A percentile compares a stretch with the other conserved stretches of the same genome.
Evolutionary conservation across 1,284 basidiomycete species (phyloP).

Genomic region (Fomitopsis schrenkii): DNA sequence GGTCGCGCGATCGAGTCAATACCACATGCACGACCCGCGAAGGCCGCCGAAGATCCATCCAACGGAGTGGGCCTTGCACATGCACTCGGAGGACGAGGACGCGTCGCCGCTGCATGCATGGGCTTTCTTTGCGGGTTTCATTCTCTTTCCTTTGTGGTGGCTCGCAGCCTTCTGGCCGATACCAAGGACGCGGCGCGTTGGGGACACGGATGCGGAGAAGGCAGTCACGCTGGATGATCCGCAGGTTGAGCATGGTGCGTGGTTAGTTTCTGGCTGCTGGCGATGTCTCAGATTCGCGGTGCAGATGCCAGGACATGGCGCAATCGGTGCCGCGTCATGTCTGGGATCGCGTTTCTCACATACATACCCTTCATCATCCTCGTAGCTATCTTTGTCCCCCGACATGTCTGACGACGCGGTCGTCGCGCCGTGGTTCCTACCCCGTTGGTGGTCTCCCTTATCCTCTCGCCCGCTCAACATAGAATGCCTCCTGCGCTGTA

Average conservation of each 20-base stretch:
- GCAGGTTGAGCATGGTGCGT: conserved; percentile 68
- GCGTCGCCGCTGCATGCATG: conserved; percentile 69
- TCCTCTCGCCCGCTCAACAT: neutral
- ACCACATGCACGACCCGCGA: conserved; percentile 76
- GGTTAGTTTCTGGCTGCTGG: conserved; percentile 3
- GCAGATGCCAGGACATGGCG: conserved; percentile 71
- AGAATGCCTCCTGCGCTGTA: conserved; percentile 1
- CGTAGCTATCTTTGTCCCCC: conserved; percentile 57
- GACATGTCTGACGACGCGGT: conserved; percentile 6
- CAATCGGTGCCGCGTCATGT: conserved; percentile 67
- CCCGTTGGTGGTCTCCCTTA: neutral
- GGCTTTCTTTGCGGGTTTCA: conserved; percentile 71
- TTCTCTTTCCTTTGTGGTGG: conserved; percentile 78
- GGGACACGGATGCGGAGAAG: conserved; percentile 58
- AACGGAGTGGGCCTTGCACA: conserved; percentile 57
- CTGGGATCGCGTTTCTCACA: conserved; percentile 60
- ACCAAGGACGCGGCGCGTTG: conserved; percentile 57
- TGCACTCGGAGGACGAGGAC: conserved; percentile 47
- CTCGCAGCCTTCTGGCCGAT: conserved; percentile 55
- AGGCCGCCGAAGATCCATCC: conserved; percentile 52
- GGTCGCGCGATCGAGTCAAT: conserved; percentile 47
- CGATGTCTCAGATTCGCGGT: conserved; percentile 5
- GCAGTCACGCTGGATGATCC: conserved; percentile 72
- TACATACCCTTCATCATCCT: conserved; percentile 75
- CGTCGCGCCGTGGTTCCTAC: neutral